Evolutionary conservation across 129 eudicot species (phyloP).

Genomic region (Dittrichia graveolens): DNA sequence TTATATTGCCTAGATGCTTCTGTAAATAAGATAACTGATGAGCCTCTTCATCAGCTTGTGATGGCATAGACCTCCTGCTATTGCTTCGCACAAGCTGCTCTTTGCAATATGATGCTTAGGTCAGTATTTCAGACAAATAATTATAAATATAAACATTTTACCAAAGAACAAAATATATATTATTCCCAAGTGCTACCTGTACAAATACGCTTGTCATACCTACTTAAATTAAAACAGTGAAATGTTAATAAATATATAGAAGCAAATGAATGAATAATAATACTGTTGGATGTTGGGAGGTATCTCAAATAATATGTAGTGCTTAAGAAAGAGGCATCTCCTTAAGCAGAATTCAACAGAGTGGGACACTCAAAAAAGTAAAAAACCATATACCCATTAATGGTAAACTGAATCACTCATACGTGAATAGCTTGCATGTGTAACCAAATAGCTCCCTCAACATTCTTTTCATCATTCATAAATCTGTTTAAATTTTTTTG

Average conservation of each 20-base stretch:
- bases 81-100: constrained; percentile 95
- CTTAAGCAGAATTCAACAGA: no score
- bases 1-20: constrained; percentile 80
- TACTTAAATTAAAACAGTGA: no score
- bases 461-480: constrained; percentile 4
- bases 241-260: no score
- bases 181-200: no score
- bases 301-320: no score
- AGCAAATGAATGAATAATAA: no score
- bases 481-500: not conserved
- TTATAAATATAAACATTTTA: not conserved
- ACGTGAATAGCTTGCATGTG: not conserved
- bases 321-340: no score
- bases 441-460: constrained; percentile 12
- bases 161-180: no score
- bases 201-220: no score
- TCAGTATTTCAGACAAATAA: not conserved
- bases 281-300: no score
- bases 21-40: constrained; percentile 92
- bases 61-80: constrained; percentile 88
- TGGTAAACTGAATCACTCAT: not conserved
- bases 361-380: no score
- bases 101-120: constrained; percentile 18
- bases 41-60: constrained; percentile 96
- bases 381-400: no score